Conservation (phyloP, 176 grass and related monocot species). For the Tillandsia fasciculata region DNA sequence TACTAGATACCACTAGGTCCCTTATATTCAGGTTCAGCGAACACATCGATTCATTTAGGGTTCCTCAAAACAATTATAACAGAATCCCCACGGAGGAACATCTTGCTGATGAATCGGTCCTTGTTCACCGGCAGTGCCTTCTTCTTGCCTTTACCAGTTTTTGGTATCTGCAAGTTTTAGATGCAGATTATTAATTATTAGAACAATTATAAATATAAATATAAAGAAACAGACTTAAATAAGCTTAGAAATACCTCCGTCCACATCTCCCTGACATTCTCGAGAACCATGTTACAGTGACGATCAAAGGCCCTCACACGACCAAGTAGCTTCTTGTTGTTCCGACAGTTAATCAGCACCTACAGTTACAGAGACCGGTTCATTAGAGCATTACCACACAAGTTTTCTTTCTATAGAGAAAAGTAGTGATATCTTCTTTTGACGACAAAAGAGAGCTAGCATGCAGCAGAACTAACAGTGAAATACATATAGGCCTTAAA, state of each 20-base stretch:
- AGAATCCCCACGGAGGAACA: constrained; percentile 92
- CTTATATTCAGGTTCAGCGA: neutral
- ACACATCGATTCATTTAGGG: constrained; percentile 44
- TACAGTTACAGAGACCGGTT: constrained; percentile 6
- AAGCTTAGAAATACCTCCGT: constrained; percentile 49
- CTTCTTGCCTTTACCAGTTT: constrained; percentile 98
- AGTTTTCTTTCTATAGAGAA: neutral
- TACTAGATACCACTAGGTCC: neutral
- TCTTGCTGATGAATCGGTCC: constrained; percentile 93
- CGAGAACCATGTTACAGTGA: constrained; percentile 99
- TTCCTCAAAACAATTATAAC: constrained; percentile 87
- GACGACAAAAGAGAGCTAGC: neutral
- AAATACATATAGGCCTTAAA: too few relatives aligned
- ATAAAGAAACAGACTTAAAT: neutral
- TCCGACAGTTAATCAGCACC: constrained; percentile 95
- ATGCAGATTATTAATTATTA: constrained; percentile 5
- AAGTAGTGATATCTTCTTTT: neutral
- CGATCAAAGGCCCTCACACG: constrained; percentile 91
- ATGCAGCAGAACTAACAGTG: neutral
- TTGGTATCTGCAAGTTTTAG: constrained; percentile 45
- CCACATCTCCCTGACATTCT: constrained; percentile 98
- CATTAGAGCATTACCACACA: neutral
- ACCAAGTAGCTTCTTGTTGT: constrained; percentile 93
- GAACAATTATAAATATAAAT: neutral
- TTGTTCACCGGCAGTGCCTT: constrained; percentile 94